A percentile compares a stretch with the other conserved stretches of the same genome.
These are phyloP conservation scores for Nymphaea colorata DNA, from an alignment of 164 flowering plant genomes.

Conservation along the genomic window DNA sequence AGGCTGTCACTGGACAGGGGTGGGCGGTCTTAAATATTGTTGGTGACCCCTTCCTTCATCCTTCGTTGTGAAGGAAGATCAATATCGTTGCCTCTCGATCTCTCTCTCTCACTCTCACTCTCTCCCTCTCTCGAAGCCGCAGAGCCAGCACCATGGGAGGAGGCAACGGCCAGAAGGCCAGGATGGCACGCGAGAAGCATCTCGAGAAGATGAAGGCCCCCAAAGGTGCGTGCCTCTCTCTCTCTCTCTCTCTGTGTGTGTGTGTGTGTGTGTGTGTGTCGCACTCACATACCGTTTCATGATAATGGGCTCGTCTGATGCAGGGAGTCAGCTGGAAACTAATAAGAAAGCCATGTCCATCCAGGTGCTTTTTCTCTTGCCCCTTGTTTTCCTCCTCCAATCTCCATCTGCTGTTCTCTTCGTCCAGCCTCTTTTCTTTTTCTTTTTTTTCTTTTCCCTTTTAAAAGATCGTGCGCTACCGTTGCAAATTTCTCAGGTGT, in stretches of 20 bases:
- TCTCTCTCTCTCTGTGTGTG: neutral
- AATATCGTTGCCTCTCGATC: no score
- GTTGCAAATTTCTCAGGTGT: no score
- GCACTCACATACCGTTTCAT: neutral
- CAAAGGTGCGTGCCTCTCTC: neutral
- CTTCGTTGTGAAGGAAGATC: neutral
- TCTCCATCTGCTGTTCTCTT: no score
- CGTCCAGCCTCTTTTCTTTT: neutral
- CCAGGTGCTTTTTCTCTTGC: slow-evolving; percentile 17
- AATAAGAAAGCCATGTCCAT: slow-evolving; percentile 46
- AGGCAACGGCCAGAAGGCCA: slow-evolving; percentile 12
- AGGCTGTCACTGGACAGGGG: no score
- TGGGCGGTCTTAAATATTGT: no score
- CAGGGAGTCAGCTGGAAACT: slow-evolving; percentile 36
- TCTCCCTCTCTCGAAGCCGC: neutral
- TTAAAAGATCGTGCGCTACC: neutral
- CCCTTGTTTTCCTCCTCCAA: neutral
- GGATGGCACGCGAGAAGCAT: slow-evolving; percentile 14
- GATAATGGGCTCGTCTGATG: neutral
- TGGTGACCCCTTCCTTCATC: no score
- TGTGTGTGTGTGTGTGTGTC: neutral
- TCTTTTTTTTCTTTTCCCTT: neutral
- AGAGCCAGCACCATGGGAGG: slow-evolving; percentile 5
- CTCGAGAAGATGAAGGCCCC: slow-evolving; percentile 10
- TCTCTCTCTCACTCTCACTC: no score